Base-by-base conservation (phyloP, 345 rosid genomes). In the Barbarea vulgaris region DNA sequence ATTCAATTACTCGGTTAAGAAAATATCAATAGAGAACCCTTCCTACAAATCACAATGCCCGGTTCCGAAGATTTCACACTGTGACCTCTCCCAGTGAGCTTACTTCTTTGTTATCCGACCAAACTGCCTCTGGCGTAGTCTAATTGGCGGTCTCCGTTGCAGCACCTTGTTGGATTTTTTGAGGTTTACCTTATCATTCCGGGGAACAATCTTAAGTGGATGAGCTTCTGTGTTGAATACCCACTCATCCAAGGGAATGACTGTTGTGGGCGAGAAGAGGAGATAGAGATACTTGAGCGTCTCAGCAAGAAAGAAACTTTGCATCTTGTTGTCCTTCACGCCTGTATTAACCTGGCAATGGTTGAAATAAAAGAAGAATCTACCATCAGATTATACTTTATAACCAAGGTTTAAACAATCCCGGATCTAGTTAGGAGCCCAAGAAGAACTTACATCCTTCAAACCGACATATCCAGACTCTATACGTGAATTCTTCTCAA, bases 211-310 rank as follows among this genome's bases (percentile, higher is more conserved):
- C 80, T 81, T 86, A 34, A 91, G 64, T 50, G 97, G 96, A 73
- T 88, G 98, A 54, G 97, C 98, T 84, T 94, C 98, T 2, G 98
- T 94, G 87, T 94, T 94, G 74, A 94, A 94, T 11, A 91, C 98
- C 98, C 97, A 91, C 69, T 94, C 97, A 21, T 94, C 97, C 56
- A 92, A 81, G 31, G 99, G 53, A 69, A 94, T 86, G 13, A 90
- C 91, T 0, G 96, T 73, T 22, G 97, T 47, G 9, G 97, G 97
- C 9, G 99, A 89, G 72, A 90, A 94, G 21, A 94, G 87, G 41
- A 94, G 99, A 74, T 94, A 92, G 0, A 92, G 81, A 80, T 94
- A 92, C 70, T 91, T 90, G 14, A 91, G 88, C 13, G 97, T 92
- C 87, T 94, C 97, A 0, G 97, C 99, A 1, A 94, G 91, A 77